A percentile compares a stretch with the other conserved stretches of the same genome.
phyloP scores from a whole-genome alignment of 345 rosid genomes.

The Pistacia integerrima region DNA sequence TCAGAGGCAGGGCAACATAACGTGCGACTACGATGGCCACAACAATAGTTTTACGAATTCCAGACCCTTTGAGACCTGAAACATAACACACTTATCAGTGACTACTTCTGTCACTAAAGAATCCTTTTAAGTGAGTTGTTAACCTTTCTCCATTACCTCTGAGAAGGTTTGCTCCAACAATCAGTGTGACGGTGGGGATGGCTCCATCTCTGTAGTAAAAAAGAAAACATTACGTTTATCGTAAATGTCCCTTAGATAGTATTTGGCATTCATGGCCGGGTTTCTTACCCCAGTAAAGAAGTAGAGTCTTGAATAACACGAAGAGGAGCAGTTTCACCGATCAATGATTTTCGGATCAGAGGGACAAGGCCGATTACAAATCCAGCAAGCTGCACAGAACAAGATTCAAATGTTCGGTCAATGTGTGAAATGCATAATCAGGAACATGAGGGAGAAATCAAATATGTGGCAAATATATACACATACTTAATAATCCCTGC shows the following conservation, averaged over 20 bases:
- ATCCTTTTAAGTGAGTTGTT: too few relatives aligned
- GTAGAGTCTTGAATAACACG: slow-evolving; percentile 60
- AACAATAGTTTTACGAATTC: slow-evolving; percentile 38
- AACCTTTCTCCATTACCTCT: slow-evolving; percentile 38
- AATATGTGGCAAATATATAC: not conserved
- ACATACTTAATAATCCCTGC: not conserved
- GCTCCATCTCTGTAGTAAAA: slow-evolving; percentile 57
- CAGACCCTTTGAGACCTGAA: slow-evolving; percentile 57
- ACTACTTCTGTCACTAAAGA: not conserved
- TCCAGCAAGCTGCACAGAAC: slow-evolving; percentile 49
- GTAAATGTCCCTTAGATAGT: not conserved
- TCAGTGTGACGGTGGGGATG: slow-evolving; percentile 62
- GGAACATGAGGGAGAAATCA: slow-evolving; percentile 4
- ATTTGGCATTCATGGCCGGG: not conserved
- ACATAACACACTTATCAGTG: not conserved
- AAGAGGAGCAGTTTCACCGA: slow-evolving; percentile 62
- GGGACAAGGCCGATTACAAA: slow-evolving; percentile 54
- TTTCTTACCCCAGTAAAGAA: slow-evolving; percentile 54
- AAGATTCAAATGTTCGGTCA: not conserved
- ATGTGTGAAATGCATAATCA: not conserved
- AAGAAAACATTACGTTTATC: not conserved
- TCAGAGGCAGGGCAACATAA: slow-evolving; percentile 54
- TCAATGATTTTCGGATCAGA: slow-evolving; percentile 39
- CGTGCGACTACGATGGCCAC: slow-evolving; percentile 52
- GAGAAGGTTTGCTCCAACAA: slow-evolving; percentile 70